These are phyloP conservation scores for Solanum chiquidenum DNA, from an alignment of 257 asterid species.

Conservation along the genomic window DNA sequence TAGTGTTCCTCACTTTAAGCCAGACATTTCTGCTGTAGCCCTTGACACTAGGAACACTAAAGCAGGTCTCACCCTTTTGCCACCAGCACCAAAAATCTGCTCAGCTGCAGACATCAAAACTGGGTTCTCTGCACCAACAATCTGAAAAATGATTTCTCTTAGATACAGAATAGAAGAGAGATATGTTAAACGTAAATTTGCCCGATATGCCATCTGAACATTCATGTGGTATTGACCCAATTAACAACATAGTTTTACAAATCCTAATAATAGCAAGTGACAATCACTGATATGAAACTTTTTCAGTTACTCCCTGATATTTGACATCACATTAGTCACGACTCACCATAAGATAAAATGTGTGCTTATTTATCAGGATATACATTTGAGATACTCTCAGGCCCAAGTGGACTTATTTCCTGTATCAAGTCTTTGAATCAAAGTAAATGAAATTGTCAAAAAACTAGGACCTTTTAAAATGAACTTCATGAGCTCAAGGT, in stretches of 20 bases:
- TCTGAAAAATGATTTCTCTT: constrained; percentile 35
- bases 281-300: neutral
- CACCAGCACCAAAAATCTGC: constrained; percentile 97
- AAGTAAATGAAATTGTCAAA: neutral
- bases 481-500: neutral
- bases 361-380: neutral
- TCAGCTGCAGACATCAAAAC: constrained; percentile 95
- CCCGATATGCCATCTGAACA: neutral
- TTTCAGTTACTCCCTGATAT: neutral
- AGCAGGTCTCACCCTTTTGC: constrained; percentile 95
- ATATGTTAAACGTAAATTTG: neutral
- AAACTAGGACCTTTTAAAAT: neutral
- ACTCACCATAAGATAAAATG: no score
- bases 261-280: neutral
- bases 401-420: neutral
- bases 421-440: neutral
- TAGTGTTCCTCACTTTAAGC: constrained; percentile 48
- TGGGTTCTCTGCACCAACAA: constrained; percentile 96
- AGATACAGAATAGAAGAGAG: neutral
- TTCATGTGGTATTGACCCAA: neutral
- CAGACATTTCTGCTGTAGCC: constrained; percentile 78
- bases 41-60: constrained; percentile 78
- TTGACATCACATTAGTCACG: neutral
- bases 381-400: neutral
- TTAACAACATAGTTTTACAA: neutral